A percentile compares a stretch with the other conserved stretches of the same genome.
phyloP scores from a whole-genome alignment of 202 grass and related monocot genomes.

The Brachypodium distachyon region DNA sequence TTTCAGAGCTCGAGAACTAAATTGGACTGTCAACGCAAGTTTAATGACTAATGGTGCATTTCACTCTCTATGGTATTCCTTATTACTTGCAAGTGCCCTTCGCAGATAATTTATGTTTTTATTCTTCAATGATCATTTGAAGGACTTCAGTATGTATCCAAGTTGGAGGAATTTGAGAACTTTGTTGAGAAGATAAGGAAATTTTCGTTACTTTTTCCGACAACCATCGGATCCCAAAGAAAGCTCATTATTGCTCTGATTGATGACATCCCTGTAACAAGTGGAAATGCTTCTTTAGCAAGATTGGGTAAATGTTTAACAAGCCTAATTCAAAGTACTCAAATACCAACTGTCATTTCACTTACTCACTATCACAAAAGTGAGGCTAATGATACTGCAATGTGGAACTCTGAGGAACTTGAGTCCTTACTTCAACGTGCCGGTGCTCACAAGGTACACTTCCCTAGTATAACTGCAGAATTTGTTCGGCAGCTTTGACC shows the following conservation, averaged over 20 bases:
- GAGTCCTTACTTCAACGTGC: slow-evolving; percentile 67
- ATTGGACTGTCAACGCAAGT: too few species aligned
- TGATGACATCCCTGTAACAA: slow-evolving; percentile 87
- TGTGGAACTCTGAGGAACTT: slow-evolving; percentile 60
- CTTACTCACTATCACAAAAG: slow-evolving; percentile 75
- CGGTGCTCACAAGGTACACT: slow-evolving; percentile 80
- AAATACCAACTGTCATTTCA: slow-evolving; percentile 81
- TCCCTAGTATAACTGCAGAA: slow-evolving; percentile 7
- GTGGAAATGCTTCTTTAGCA: slow-evolving; percentile 62
- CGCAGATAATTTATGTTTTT: slow-evolving; percentile 10
- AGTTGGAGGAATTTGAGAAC: slow-evolving; percentile 94
- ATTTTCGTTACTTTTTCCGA: slow-evolving; percentile 60
- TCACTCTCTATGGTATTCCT: too few species aligned
- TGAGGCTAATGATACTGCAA: slow-evolving; percentile 43
- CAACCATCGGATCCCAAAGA: slow-evolving; percentile 33
- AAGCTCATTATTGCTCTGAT: slow-evolving; percentile 68
- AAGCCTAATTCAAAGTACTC: slow-evolving; percentile 52
- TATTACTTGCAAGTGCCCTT: background rate
- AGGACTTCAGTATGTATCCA: slow-evolving; percentile 81
- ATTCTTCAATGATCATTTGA: slow-evolving; percentile 20
- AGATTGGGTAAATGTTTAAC: slow-evolving; percentile 80
- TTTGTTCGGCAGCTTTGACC: background rate
- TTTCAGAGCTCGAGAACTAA: too few species aligned
- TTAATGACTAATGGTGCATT: too few species aligned
- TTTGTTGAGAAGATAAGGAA: slow-evolving; percentile 87